Evolutionary conservation across 2,329 filamentous ascomycete species (phyloP).

Genomic region (Cladosporium sp.): DNA sequence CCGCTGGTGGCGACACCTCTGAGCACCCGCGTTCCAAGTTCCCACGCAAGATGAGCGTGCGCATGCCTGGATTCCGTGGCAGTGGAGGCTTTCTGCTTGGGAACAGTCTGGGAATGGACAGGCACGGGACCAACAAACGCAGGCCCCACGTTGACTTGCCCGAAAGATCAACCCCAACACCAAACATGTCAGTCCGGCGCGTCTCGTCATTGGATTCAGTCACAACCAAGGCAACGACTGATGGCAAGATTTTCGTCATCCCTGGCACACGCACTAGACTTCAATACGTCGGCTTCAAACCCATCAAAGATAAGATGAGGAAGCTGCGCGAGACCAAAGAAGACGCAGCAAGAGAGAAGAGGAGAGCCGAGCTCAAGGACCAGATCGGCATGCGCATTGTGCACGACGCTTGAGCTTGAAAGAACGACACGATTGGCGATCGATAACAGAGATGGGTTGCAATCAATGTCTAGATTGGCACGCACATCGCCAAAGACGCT

Average conservation of each 20-base stretch:
- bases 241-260: conserved; percentile 12
- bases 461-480: too few relatives aligned
- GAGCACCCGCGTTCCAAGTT: conserved; percentile 23
- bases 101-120: conserved; percentile 54
- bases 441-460: too few relatives aligned
- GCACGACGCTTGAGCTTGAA: conserved; percentile 8
- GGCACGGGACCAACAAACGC: conserved; percentile 40
- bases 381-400: conserved; percentile 44
- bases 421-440: too few relatives aligned
- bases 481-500: too few relatives aligned
- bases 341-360: conserved; percentile 46
- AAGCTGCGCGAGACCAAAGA: conserved; percentile 36
- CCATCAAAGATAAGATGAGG: conserved; percentile 44
- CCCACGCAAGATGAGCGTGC: conserved; percentile 29
- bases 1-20: conserved; percentile 43
- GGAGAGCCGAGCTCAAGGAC: conserved; percentile 49
- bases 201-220: conserved; percentile 1
- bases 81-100: conserved; percentile 46
- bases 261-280: conserved; percentile 38
- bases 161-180: neutral
- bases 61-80: conserved; percentile 36
- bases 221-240: conserved; percentile 5
- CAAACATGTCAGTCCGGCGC: conserved; percentile 1
- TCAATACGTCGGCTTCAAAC: conserved; percentile 47
- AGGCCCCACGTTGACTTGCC: conserved; percentile 34